Percentiles rank a stretch among this genome's conserved stretches.
phyloP scores from a whole-genome alignment of 1,139 yeast genomes.

The Suhomyces maxii region DNA sequence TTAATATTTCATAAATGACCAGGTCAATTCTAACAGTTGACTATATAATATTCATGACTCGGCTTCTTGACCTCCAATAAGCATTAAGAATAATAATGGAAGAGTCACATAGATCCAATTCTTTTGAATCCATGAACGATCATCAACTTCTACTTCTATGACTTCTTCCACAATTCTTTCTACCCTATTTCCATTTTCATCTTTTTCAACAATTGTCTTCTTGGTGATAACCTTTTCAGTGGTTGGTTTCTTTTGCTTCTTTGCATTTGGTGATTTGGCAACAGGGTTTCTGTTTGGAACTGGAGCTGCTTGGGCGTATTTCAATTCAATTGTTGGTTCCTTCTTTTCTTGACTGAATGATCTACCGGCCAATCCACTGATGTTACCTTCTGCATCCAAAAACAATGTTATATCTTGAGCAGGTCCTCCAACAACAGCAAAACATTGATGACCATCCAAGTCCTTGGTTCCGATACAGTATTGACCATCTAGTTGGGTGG shows the following conservation, averaged over 20 bases:
- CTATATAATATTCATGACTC: slow-evolving; percentile 1
- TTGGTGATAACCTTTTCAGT: slow-evolving; percentile 17
- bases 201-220: slow-evolving; percentile 13
- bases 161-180: slow-evolving; percentile 27
- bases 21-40: too few species aligned
- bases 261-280: slow-evolving; percentile 3
- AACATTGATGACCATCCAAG: slow-evolving; percentile 31
- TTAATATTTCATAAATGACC: too few species aligned
- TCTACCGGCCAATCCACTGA: slow-evolving; percentile 4
- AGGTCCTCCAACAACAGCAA: slow-evolving; percentile 21
- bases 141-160: slow-evolving; percentile 28
- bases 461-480: slow-evolving; percentile 37
- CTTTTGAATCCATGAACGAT: slow-evolving; percentile 52
- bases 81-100: slow-evolving; percentile 28
- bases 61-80: slow-evolving; percentile 28
- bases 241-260: slow-evolving; percentile 10
- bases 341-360: background rate
- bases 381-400: background rate
- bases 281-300: slow-evolving; percentile 29
- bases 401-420: slow-evolving; percentile 1
- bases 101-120: slow-evolving; percentile 54
- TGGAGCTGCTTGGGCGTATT: slow-evolving; percentile 16
- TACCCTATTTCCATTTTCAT: slow-evolving; percentile 28
- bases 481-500: slow-evolving; percentile 9
- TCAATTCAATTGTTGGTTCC: background rate